A percentile compares a stretch with the other conserved stretches of the same genome.
phyloP scores from a whole-genome alignment of 257 asterid species.

The Solanum rostratum region DNA sequence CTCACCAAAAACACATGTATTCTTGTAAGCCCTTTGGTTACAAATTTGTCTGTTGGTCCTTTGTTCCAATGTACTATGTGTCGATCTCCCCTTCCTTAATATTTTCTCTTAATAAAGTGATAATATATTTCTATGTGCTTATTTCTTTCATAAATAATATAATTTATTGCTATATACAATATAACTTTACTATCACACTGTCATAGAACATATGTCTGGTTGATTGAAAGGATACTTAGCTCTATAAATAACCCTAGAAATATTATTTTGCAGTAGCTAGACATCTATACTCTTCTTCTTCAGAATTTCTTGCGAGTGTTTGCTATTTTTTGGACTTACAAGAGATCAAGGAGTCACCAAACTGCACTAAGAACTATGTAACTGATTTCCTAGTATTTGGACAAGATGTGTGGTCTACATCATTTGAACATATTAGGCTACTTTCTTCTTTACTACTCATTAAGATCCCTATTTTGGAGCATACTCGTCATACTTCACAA shows the following conservation, averaged over 20 bases:
- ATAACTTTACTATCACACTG: neutral
- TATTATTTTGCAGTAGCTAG: neutral
- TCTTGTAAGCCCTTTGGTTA: too few species aligned
- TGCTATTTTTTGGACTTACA: neutral
- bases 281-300: too few species aligned
- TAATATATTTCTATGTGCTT: too few species aligned
- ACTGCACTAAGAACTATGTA: neutral
- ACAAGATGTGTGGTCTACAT: neutral
- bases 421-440: too few species aligned
- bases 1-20: too few species aligned
- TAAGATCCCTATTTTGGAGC: neutral
- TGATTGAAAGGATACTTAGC: too few species aligned
- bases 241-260: neutral
- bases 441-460: neutral
- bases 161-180: too few species aligned
- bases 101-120: neutral
- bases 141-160: neutral
- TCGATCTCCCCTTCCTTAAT: too few species aligned
- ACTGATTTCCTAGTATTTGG: neutral
- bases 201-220: too few species aligned
- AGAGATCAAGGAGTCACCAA: neutral
- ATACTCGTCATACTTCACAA: neutral
- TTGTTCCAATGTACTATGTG: too few species aligned
- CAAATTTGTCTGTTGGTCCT: too few species aligned
- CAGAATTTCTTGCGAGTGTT: neutral